These are phyloP conservation scores for Hordeum marinum DNA, from an alignment of 176 grass and related monocot genomes.

Conservation along the genomic window DNA sequence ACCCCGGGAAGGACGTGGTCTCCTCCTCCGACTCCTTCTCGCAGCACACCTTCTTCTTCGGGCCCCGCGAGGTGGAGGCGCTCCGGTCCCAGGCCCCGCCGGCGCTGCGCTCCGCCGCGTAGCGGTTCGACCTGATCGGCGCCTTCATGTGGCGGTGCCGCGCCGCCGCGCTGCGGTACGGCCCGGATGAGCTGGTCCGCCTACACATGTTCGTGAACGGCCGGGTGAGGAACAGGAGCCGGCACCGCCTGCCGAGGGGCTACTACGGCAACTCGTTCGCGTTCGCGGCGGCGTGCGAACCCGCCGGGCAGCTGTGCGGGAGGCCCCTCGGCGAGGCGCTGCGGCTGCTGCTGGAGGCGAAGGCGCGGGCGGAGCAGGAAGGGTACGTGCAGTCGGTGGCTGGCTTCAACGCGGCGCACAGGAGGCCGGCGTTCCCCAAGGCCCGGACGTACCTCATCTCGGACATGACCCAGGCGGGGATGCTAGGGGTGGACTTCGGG, in stretches of 20 bases:
- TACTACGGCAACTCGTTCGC: slow-evolving; percentile 40
- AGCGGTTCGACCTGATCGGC: slow-evolving; percentile 32
- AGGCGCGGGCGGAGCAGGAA: not conserved
- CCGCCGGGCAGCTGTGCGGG: not conserved
- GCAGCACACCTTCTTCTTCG: not conserved
- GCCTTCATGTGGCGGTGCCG: slow-evolving; percentile 38
- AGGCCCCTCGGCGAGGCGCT: not conserved
- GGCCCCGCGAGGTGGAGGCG: not conserved
- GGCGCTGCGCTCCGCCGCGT: not conserved
- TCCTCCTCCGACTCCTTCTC: not conserved
- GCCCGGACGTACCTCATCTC: not conserved
- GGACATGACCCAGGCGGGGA: slow-evolving; percentile 26
- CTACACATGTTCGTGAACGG: slow-evolving; percentile 26
- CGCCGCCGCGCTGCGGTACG: slow-evolving; percentile 24
- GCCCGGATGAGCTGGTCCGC: not conserved
- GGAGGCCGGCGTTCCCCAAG: not conserved
- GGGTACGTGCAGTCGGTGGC: not conserved
- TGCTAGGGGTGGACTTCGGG: slow-evolving; percentile 31
- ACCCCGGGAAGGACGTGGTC: not conserved
- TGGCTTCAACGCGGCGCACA: not conserved
- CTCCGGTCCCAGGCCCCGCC: not conserved
- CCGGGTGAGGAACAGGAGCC: not conserved
- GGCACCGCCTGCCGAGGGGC: slow-evolving; percentile 7
- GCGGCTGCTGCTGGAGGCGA: not conserved
- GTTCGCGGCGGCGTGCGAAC: not conserved